A percentile compares a stretch with the other conserved stretches of the same genome.
These are phyloP conservation scores for Chytridiales sp. DNA, from an alignment of 371 early-diverging fungal genomes.

Conservation along the genomic window DNA sequence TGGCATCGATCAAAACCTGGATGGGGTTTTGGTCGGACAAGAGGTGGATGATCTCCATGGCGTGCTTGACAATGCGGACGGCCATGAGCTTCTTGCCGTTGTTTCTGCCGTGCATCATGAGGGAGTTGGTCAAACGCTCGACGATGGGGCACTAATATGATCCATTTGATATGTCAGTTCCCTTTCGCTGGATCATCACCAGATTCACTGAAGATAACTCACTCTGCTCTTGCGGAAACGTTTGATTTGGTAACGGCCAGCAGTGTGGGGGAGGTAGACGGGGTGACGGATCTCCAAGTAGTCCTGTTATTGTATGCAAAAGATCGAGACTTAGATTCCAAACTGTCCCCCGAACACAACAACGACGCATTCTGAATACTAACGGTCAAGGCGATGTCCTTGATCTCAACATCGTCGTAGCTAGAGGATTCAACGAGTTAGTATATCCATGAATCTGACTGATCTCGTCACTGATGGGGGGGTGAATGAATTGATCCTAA, in stretches of 20 bases:
- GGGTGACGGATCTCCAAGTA: constrained; percentile 93
- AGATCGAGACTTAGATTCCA: too few species aligned
- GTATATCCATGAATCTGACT: too few species aligned
- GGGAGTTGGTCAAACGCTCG: constrained; percentile 99
- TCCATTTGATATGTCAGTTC: neutral
- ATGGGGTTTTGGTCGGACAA: constrained; percentile 99
- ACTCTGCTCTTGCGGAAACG: constrained; percentile 95
- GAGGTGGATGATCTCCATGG: constrained; percentile 99
- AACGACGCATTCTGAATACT: constrained; percentile 2
- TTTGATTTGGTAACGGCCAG: constrained; percentile 97
- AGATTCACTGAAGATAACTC: neutral
- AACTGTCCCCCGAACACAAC: neutral
- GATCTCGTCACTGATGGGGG: too few species aligned
- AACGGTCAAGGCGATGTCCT: constrained; percentile 82
- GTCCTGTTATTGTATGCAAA: constrained; percentile 52
- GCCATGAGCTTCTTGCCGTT: constrained; percentile 99
- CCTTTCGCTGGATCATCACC: neutral
- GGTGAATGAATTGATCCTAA: too few species aligned
- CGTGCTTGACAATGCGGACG: constrained; percentile 98
- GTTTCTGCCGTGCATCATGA: constrained; percentile 99
- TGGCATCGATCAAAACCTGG: constrained; percentile 98
- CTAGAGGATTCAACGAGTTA: too few species aligned
- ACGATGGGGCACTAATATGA: constrained; percentile 91
- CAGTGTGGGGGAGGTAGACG: constrained; percentile 97
- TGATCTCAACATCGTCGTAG: constrained; percentile 93